Conservation (phyloP, 768 basidiomycete genomes). For the Rhizopogon salebrosus region DNA sequence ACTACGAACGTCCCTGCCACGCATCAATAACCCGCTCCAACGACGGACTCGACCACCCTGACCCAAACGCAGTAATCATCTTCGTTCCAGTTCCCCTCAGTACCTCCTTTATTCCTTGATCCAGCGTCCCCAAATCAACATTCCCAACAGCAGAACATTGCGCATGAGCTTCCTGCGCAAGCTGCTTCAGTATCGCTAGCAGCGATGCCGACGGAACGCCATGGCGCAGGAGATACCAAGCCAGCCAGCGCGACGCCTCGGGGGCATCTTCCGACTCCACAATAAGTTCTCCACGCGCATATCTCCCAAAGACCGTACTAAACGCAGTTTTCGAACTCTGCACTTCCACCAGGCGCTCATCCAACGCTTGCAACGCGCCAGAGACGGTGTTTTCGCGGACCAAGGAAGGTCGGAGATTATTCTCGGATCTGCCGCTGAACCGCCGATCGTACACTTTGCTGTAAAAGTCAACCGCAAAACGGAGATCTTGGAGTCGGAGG, state of each 20-base stretch:
- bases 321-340: slow-evolving; percentile 17
- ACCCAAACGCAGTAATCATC: slow-evolving; percentile 62
- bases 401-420: slow-evolving; percentile 59
- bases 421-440: slow-evolving; percentile 68
- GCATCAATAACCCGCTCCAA: slow-evolving; percentile 59
- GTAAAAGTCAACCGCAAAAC: slow-evolving; percentile 74
- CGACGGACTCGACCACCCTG: slow-evolving; percentile 69
- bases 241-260: slow-evolving; percentile 37
- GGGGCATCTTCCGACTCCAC: slow-evolving; percentile 13
- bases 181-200: slow-evolving; percentile 53
- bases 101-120: slow-evolving; percentile 75
- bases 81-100: slow-evolving; percentile 82
- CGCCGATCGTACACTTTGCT: slow-evolving; percentile 66
- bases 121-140: slow-evolving; percentile 27
- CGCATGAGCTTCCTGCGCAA: slow-evolving; percentile 58
- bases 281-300: slow-evolving; percentile 50
- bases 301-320: slow-evolving; percentile 37
- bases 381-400: slow-evolving; percentile 69
- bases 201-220: slow-evolving; percentile 67
- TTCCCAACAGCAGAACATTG: slow-evolving; percentile 60
- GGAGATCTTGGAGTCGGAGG: slow-evolving; percentile 66
- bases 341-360: slow-evolving; percentile 47
- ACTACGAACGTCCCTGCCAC: slow-evolving; percentile 36
- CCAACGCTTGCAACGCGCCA: slow-evolving; percentile 59
- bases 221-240: slow-evolving; percentile 70